Percentiles rank a stretch among this genome's conserved stretches.
These are phyloP conservation scores for Cryomyces minteri DNA, from an alignment of 495 filamentous ascomycete genomes.

Conservation along the genomic window DNA sequence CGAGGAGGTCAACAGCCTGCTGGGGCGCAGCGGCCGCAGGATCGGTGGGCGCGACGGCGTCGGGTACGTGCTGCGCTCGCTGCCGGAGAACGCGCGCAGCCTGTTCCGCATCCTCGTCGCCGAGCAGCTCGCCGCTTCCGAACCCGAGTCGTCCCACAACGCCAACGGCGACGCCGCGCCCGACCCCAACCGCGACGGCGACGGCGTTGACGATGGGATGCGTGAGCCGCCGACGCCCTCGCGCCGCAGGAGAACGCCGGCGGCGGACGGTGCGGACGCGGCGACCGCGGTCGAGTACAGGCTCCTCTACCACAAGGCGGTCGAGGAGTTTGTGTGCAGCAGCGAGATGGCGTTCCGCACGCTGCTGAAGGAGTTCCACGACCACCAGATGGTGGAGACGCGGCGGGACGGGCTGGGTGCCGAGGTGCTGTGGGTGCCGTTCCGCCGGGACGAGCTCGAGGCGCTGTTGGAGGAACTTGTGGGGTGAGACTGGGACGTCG, in stretches of 20 bases:
- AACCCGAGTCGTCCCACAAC: conserved; percentile 10
- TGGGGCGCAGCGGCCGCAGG: conserved; percentile 66
- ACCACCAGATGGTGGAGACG: conserved; percentile 89
- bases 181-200: conserved; percentile 7
- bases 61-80: conserved; percentile 67
- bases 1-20: conserved; percentile 67
- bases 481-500: background rate
- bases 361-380: conserved; percentile 88
- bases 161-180: conserved; percentile 5
- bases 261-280: conserved; percentile 1
- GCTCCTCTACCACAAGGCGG: conserved; percentile 80
- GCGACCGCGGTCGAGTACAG: conserved; percentile 65
- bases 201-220: conserved; percentile 21
- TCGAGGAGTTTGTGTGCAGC: conserved; percentile 91
- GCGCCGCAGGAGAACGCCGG: conserved; percentile 2
- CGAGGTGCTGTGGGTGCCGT: conserved; percentile 70
- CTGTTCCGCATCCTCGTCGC: conserved; percentile 69
- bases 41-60: conserved; percentile 86
- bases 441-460: conserved; percentile 78
- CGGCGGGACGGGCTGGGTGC: conserved; percentile 69
- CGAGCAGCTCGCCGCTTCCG: conserved; percentile 60
- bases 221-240: conserved; percentile 2
- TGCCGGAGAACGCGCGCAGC: conserved; percentile 80
- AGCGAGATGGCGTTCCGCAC: conserved; percentile 92
- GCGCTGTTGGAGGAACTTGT: conserved; percentile 57